phyloP scores from a whole-genome alignment of 352 stramenopile genomes.

The Globisporangium cederbergense region DNA sequence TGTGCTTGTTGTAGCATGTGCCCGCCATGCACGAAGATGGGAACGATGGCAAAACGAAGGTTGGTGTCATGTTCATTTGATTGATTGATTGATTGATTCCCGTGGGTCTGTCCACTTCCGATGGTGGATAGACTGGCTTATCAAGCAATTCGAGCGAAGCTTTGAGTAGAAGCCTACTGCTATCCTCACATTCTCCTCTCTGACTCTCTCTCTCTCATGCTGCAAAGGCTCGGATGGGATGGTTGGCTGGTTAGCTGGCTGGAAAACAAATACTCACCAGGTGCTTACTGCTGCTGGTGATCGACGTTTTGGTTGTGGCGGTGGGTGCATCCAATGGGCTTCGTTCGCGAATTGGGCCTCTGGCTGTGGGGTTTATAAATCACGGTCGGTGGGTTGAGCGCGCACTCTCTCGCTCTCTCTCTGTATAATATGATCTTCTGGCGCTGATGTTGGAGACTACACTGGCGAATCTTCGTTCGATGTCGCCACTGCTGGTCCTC shows the following conservation, averaged over 20 bases:
- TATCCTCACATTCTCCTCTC: background rate
- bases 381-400: background rate
- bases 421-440: background rate
- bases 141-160: background rate
- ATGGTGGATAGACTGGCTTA: background rate
- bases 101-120: slow-evolving; percentile 1
- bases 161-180: background rate
- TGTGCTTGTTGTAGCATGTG: too few relatives aligned
- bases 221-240: background rate
- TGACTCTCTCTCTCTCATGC: background rate
- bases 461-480: slow-evolving; percentile 2
- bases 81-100: background rate
- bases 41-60: background rate
- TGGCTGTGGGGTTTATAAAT: background rate
- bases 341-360: slow-evolving; percentile 9
- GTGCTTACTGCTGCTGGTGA: background rate
- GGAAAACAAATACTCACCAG: slow-evolving; percentile 4
- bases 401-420: background rate
- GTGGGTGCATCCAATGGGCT: background rate
- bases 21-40: too few relatives aligned
- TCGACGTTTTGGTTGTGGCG: background rate
- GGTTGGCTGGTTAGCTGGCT: background rate
- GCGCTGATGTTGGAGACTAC: background rate
- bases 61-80: background rate
- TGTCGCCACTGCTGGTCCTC: background rate